Percentiles rank a stretch among this genome's conserved stretches.
phyloP scores from a whole-genome alignment of 306 rosid genomes.

The Glycyrrhiza uralensis region DNA sequence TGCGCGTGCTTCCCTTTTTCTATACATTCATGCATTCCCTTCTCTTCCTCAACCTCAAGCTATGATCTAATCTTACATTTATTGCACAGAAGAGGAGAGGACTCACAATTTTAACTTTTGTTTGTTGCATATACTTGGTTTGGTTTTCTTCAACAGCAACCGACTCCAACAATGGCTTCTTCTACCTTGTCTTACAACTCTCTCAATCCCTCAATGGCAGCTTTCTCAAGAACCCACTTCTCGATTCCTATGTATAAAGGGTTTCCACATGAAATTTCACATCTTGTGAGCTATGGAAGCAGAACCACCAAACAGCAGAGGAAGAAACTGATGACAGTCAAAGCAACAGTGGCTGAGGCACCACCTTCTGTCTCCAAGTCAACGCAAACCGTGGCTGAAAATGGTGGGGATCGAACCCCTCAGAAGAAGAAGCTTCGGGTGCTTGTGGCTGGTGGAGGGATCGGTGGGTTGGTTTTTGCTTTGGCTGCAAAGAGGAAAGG shows the following conservation, averaged over 20 bases:
- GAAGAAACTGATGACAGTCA: conserved; percentile 36
- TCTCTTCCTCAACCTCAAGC: background rate
- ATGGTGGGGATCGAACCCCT: conserved; percentile 5
- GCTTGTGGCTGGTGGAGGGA: conserved; percentile 95
- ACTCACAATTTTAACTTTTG: background rate
- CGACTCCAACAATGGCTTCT: conserved; percentile 53
- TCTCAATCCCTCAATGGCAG: conserved; percentile 45
- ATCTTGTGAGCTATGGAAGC: conserved; percentile 29
- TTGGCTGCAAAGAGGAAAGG: conserved; percentile 91
- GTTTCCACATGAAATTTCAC: conserved; percentile 35
- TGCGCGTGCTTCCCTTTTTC: conserved; percentile 10
- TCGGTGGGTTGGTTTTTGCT: conserved; percentile 92
- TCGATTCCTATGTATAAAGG: conserved; percentile 38
- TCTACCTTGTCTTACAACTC: conserved; percentile 47
- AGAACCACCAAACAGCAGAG: conserved; percentile 31
- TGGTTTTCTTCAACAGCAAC: conserved; percentile 5
- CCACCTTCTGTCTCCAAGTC: conserved; percentile 1
- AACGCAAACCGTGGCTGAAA: conserved; percentile 23
- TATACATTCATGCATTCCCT: conserved; percentile 10
- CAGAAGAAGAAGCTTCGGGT: conserved; percentile 54
- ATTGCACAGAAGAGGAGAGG: background rate
- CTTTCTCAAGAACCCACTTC: conserved; percentile 48
- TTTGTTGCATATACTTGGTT: background rate
- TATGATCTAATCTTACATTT: background rate
- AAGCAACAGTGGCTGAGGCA: conserved; percentile 49